Evolutionary conservation across 495 filamentous ascomycete genomes (phyloP), one percentile per base, ranked within the genome.

Genomic region (Xylaria intraflava): DNA sequence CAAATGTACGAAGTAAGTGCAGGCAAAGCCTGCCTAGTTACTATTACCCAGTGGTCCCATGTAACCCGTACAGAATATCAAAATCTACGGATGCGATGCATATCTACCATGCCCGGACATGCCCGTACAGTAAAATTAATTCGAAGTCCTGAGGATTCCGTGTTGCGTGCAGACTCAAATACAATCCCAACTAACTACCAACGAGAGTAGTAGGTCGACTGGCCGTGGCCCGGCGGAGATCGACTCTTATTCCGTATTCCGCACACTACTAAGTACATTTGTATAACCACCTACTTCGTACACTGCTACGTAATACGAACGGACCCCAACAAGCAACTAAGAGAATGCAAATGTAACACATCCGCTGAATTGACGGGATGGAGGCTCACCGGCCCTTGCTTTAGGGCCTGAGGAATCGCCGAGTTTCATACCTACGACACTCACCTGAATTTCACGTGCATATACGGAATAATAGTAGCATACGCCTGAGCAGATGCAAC

Each of bases 341-440:
- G 9, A 10, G 1, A 14, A 9, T 27, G 31, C 26, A 31, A 31
- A 16, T 27, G 40, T 41, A 35, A 39, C 43, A 24, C 10, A 26
- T 16, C 8, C 14, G 33, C 19, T 23, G 14, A 41, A 33, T n/a
- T 31, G 45, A 40, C 29, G 31, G 50, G 50, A 46, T 46, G 23
- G 40, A 17, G 22, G 11, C 14, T 36, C 19, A n/a, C n/a, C n/a
- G 17, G 14, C 7, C 0, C 43, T 40, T 29, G 35, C 29, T 26
- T 63, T 65, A 58, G 63, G 63, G 63, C 57, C 58, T 58, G 55
- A 56, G 55, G 58, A 56, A 59, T 57, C 30, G 3, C 24, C 22
- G 24, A 7, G 51, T 27, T 33, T 26, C 43, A 31, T 47, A 4
- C 17, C 16, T 24, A 33, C 12, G 8, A 42, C n/a, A n/a, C n/a